Evolutionary conservation across 371 early-diverging fungal genomes (phyloP), one percentile per base, ranked within the genome.

Genomic region (Mortierella sp.): DNA sequence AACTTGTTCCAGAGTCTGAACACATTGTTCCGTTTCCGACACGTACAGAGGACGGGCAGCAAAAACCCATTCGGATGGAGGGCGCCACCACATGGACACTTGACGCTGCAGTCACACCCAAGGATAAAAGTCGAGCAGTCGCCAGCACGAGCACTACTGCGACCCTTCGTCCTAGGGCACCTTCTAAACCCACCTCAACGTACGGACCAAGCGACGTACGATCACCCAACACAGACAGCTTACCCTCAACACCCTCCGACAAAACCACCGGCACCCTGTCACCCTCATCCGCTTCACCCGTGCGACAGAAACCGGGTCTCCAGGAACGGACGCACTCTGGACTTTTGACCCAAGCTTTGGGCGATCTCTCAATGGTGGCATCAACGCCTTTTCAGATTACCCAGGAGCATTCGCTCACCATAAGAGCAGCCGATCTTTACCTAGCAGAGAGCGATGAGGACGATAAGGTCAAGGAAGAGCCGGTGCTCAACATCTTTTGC

Each of bases 11-110:
- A n/a, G 84, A 83, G 50, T 21, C 78, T 5, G 73, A 83, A 0
- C 75, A 67, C 46, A 77, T 80, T 40, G 84, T 83, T 1, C 80
- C 80, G 6, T 80, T 80, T 50, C 80, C 77, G 19, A 70, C 80
- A 10, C 80, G 73, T 28, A 69, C 77, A 31, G 80, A 79, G 43
- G 70, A 80, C 26, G 80, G 75, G 1, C 72, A 67, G 19, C 64
- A 24, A 8, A 75, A 72, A 21, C 71, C 76, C 48, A 51, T 43
- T 16, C 46, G 69, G 31, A 74, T 71, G 11, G 57, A 75, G 0
- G 80, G 78, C 26, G 51, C 77, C 2, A 74, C 54, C 5, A 73
- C 79, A 16, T 83, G 83, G 83, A 83, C 79, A 19, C 71, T 74
- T 16, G 83, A 83, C 21, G n/a, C 69, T 2, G 73, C 70, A 24